A percentile compares a stretch with the other conserved stretches of the same genome.
These are phyloP conservation scores for Berberis vulgaris DNA, from an alignment of 164 flowering plant genomes.

Conservation along the genomic window DNA sequence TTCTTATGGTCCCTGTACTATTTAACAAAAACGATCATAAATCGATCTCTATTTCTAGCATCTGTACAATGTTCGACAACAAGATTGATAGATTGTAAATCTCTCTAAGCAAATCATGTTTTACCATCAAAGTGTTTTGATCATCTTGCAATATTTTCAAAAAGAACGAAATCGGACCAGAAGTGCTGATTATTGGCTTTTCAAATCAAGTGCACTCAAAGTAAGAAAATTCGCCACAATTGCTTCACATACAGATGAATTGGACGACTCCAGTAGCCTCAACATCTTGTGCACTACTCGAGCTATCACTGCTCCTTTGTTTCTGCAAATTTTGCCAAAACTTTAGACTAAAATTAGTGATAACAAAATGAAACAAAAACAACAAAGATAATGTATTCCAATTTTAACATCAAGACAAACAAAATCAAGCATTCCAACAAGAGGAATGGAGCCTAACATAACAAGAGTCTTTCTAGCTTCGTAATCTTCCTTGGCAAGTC, in stretches of 20 bases:
- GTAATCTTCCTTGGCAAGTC: conserved; percentile 59
- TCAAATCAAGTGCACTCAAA: conserved; percentile 82
- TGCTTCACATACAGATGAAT: conserved; percentile 51
- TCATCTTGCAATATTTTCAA: conserved; percentile 32
- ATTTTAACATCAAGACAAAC: conserved; percentile 32
- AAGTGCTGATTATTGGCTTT: conserved; percentile 79
- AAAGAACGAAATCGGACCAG: conserved; percentile 73
- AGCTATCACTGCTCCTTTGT: conserved; percentile 93
- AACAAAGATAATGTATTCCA: conserved; percentile 15
- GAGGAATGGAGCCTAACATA: conserved; percentile 86
- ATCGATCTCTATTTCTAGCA: conserved; percentile 39
- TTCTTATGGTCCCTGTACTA: conserved; percentile 38
- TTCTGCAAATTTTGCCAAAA: conserved; percentile 39
- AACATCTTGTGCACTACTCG: conserved; percentile 92
- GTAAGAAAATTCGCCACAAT: conserved; percentile 86
- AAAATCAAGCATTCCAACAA: conserved; percentile 63
- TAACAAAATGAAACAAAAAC: neutral
- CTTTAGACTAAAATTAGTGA: neutral
- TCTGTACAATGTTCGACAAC: conserved; percentile 36
- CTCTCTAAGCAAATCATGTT: conserved; percentile 69
- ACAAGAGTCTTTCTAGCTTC: conserved; percentile 62
- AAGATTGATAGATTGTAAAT: conserved; percentile 79
- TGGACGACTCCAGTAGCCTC: conserved; percentile 41
- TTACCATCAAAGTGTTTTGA: conserved; percentile 35
- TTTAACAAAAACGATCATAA: conserved; percentile 41